Conservation (phyloP, 2,329 filamentous ascomycete species). For the Fusarium keratoplasticum region DNA sequence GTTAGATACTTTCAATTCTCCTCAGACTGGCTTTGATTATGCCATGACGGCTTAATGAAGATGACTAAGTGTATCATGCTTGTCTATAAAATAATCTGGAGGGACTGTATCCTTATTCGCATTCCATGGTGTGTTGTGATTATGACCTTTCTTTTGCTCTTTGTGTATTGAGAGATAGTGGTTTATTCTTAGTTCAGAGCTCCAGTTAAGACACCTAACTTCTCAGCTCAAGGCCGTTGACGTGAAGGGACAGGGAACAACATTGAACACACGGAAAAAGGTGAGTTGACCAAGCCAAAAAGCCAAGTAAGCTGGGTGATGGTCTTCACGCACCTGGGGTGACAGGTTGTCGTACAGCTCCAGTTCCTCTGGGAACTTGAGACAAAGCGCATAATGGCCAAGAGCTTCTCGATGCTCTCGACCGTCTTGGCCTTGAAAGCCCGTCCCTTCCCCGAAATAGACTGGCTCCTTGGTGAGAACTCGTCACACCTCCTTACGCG, state of each 20-base stretch:
- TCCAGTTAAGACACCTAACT: neutral
- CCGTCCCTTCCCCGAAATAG: neutral
- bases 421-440: constrained; percentile 6
- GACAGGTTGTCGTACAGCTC: neutral
- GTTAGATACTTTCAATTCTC: neutral
- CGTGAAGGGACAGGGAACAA: neutral
- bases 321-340: neutral
- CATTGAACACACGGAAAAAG: neutral
- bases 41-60: neutral
- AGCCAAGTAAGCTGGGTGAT: neutral
- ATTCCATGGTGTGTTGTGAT: neutral
- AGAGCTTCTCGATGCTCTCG: neutral
- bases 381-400: neutral
- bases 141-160: neutral
- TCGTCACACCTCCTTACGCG: constrained; percentile 5
- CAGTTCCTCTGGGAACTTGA: neutral
- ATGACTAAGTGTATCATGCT: neutral
- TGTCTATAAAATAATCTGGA: neutral
- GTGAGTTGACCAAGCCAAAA: neutral
- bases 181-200: neutral
- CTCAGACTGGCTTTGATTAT: no score
- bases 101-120: neutral
- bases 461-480: neutral
- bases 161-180: neutral
- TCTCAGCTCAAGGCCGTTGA: neutral